Base-by-base conservation (phyloP, 2,329 filamentous ascomycete genomes). In the Arachnomyces sp. region DNA sequence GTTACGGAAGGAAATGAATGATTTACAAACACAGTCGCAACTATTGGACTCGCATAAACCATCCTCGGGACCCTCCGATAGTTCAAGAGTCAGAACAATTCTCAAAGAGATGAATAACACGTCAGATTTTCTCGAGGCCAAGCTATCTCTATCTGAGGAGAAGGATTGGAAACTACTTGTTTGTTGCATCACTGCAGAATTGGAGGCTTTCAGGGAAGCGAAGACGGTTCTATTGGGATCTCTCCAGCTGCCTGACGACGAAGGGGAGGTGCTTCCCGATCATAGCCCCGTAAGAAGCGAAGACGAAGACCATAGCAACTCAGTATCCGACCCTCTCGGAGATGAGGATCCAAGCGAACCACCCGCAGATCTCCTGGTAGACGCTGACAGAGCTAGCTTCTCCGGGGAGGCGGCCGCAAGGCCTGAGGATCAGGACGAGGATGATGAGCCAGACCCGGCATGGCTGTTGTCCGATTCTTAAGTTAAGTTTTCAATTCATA, bases 81-180 rank as follows among this genome's bases (percentile, higher is more conserved):
- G 51, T 17, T 49, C 51, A 20, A 45, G 58, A 9, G 33, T 37
- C 34, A 50, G 51, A 20, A 53, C 50, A 17, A 56, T 73, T 7
- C 39, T 73, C 30, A 52, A 53, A 4, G 61, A 70, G 31, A 66
- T 80, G 57, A 63, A 70, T 14, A 49, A 56, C 14, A 68, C 67
- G 2, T 67, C 70, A 6, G 49, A 52, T 1, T 63, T 63, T 9
- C 54, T 81, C 7, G 65, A 76, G 47, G 56, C 59, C 2, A 68
- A 73, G 41, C 52, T 76, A 38, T 61, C 69, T 11, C 49, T 69
- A 13, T 74, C 76, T 1, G 68, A 76, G 39, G 61, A 65, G 4
- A 68, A 66, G 35, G 66, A 70, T 37, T 82, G 78, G 78, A 79
- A 72, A 39, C 57, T 81, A 14, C 64, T 82, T 20, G 69, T 79